Percentiles rank a stretch among this genome's conserved stretches.
These are phyloP conservation scores for Pistacia vera DNA, from an alignment of 345 rosid species.

Conservation along the genomic window DNA sequence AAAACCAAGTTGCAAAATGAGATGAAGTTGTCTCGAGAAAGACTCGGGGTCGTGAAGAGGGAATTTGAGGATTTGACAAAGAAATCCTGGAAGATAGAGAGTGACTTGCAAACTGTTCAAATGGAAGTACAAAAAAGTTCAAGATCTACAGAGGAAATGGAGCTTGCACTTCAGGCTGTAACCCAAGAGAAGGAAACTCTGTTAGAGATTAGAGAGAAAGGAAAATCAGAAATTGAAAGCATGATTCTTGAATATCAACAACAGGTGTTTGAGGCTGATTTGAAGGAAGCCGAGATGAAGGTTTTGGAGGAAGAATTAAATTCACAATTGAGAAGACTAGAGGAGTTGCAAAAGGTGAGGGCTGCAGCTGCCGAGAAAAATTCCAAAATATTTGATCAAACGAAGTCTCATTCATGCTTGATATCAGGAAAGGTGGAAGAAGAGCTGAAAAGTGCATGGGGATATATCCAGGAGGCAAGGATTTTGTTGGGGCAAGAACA, in stretches of 20 bases:
- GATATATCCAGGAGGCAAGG: slow-evolving; percentile 49
- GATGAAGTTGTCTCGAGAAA: slow-evolving; percentile 58
- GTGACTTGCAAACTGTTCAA: slow-evolving; percentile 38
- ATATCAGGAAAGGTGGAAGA: slow-evolving; percentile 45
- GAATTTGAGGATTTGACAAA: slow-evolving; percentile 47
- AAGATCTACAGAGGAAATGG: slow-evolving; percentile 45
- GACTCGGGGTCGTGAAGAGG: slow-evolving; percentile 41
- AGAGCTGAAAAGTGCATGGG: slow-evolving; percentile 38
- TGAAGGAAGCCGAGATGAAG: slow-evolving; percentile 56
- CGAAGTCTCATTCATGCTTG: slow-evolving; percentile 12
- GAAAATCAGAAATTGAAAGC: slow-evolving; percentile 45
- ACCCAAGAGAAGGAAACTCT: slow-evolving; percentile 60
- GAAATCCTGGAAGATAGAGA: slow-evolving; percentile 43
- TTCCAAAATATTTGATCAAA: slow-evolving; percentile 31
- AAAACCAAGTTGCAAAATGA: slow-evolving; percentile 73
- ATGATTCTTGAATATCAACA: slow-evolving; percentile 64
- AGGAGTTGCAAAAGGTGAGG: slow-evolving; percentile 38
- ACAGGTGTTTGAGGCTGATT: slow-evolving; percentile 48
- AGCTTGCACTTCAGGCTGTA: slow-evolving; percentile 43
- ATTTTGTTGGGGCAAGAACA: slow-evolving; percentile 25
- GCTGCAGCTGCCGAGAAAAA: slow-evolving; percentile 35
- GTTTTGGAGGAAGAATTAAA: slow-evolving; percentile 49
- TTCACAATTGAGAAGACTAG: slow-evolving; percentile 29
- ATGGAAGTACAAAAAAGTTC: slow-evolving; percentile 49
- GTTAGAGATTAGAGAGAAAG: slow-evolving; percentile 50